Base-by-base conservation (phyloP, 495 filamentous ascomycete species). In the Chaetomium cochliodes region DNA sequence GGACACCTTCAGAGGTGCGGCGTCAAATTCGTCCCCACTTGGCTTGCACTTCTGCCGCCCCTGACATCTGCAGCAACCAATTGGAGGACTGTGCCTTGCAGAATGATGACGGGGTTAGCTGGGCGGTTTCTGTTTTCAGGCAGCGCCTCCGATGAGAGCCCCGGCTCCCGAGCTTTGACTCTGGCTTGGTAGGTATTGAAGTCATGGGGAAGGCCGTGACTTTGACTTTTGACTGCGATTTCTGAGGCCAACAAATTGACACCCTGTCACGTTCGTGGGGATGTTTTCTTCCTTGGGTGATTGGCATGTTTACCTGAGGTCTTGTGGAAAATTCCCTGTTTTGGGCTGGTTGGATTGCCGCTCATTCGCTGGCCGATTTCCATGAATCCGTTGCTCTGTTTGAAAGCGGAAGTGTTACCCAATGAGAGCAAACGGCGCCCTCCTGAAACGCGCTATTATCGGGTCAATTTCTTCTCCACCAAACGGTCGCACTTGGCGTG, bases 381-480 rank as follows among this genome's bases (percentile, higher is more conserved):
- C 49, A 20, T 50, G 49, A 49, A 52, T 1, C 49, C 25, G 22
- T 25, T 16, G 25, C 5, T 23, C 25, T 55, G 33, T 47, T 54
- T 7, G 41, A 18, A 63, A 18, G 9, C 22, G n/a, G 42, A 22
- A 28, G 23, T 3, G 11, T 18, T 25, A 47, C 9, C 57, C 63
- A 65, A 65, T 65, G 30, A 41, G 46, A 58, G 50, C 11, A 12
- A n/a, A 20, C 46, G 16, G 47, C 57, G 50, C 6, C 20, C 8
- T 65, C 46, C 63, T 65, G 63, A 65, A 65, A 65, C 63, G 50
- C 63, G 51, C 63, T 55, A 65, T 11, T 5, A 18, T n/a, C 37
- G 37, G 37, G 46, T 22, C 41, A 44, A 57, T 57, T 25, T 51
- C 49, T 46, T 58, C 55, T n/a, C 62, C 62, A 33, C 20, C 42